phyloP scores from a whole-genome alignment of 2,329 filamentous ascomycete genomes.

The Nigrospora osmanthi region DNA sequence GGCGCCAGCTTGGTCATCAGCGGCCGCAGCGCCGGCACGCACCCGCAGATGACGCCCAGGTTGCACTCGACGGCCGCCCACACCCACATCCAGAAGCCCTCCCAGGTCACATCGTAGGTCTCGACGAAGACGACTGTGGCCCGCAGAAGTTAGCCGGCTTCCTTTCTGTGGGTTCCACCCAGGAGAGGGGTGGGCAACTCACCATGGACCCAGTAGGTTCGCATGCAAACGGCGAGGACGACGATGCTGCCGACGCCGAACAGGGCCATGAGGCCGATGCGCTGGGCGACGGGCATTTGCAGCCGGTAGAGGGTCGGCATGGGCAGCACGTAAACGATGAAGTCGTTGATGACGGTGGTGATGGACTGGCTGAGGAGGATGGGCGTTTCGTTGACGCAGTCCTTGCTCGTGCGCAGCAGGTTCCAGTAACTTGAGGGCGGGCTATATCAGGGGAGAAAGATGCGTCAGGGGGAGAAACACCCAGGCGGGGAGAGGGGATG shows the following conservation, averaged over 20 bases:
- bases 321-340: conserved; percentile 26
- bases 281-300: conserved; percentile 21
- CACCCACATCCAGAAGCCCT: conserved; percentile 29
- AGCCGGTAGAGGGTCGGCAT: conserved; percentile 22
- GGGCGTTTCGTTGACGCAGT: no score
- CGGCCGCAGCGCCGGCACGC: conserved; percentile 22
- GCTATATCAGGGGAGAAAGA: not conserved
- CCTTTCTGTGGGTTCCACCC: no score
- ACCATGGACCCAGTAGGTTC: conserved; percentile 24
- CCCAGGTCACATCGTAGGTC: conserved; percentile 30
- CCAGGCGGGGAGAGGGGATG: no score
- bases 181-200: no score
- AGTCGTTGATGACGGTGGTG: conserved; percentile 21
- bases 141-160: no score
- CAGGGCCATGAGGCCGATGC: conserved; percentile 23
- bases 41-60: conserved; percentile 29
- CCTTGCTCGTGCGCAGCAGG: no score
- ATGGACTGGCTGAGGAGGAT: conserved; percentile 14
- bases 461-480: no score
- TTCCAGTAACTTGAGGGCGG: no score
- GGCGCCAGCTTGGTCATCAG: conserved; percentile 4
- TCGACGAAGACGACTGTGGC: no score
- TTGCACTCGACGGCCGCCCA: conserved; percentile 32
- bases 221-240: conserved; percentile 24
- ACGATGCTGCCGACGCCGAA: conserved; percentile 28